Base-by-base conservation (phyloP, 805 yeast species). In the Ogataea pilisensis region DNA sequence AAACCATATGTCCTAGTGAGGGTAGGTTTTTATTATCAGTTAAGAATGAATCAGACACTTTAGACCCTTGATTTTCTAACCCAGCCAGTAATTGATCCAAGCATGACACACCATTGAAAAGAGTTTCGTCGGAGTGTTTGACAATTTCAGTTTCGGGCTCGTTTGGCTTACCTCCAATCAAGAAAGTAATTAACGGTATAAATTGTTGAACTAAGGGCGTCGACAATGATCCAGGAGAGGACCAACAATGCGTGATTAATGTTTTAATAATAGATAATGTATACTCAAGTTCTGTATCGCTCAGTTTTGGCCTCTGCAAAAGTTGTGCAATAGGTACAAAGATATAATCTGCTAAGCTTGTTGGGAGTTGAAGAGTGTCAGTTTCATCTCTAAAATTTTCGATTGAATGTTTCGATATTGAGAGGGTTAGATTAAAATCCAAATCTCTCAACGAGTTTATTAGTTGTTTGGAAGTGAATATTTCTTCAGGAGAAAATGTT, bases 291-390 rank as follows among this genome's bases (percentile, higher is more conserved):
- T 69, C 76, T 0, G 68, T 48, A 34, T 73, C 76, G 3, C 72
- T 68, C 1, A 80, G 53, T n/a, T 37, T 35, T 2, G 69, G 69
- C 32, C 72, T 72, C 41, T 73, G 72, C 31, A 82, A 57, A 8
- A 82, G 53, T 39, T 72, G 71, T 1, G 78, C 70, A 3, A 82
- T 50, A 0, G 89, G 88, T 11, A 78, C 70, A 57, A 79, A 80
- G 1, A 81, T 67, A 43, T 80, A 80, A 45, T 81, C 85, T 0
- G 83, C 83, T 16, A 80, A 52, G 20, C 64, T 65, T 1, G 64
- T 46, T 0, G 76, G 63, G 1, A 72, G 33, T 5, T 31, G 39
- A 8, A 47, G 17, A 4, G 19, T 18, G 19, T 35, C 20, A 2
- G 22, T 19, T 14, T 31, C 37, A n/a, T 17, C 35, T 27, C 35